A percentile compares a stretch with the other conserved stretches of the same genome.
Conservation (phyloP, 768 basidiomycete genomes). For the Hysterangium stoloniferum region DNA sequence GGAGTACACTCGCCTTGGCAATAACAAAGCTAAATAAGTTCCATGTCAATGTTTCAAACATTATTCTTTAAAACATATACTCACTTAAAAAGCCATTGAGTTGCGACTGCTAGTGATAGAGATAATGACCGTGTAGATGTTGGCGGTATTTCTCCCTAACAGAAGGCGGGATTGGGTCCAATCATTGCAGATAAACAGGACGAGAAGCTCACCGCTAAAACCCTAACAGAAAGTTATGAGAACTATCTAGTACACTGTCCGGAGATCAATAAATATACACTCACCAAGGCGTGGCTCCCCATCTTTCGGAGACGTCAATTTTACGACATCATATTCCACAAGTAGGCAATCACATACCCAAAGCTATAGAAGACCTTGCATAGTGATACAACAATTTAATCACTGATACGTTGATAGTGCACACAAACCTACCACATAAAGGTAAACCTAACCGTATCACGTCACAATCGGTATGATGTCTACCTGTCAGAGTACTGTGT, state of each 20-base stretch:
- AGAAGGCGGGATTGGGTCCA: neutral
- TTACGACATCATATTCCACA: neutral
- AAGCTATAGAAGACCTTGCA: slow-evolving; percentile 3
- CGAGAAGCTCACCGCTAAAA: neutral
- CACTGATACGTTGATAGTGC: neutral
- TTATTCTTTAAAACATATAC: neutral
- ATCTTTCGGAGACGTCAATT: neutral
- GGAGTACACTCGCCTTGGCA: neutral
- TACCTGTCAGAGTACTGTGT: neutral
- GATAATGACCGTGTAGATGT: slow-evolving; percentile 7
- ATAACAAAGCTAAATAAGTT: neutral
- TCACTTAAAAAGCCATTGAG: slow-evolving; percentile 9
- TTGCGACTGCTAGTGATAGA: slow-evolving; percentile 6
- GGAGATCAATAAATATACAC: neutral
- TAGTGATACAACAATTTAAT: neutral
- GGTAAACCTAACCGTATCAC: neutral
- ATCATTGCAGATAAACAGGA: neutral
- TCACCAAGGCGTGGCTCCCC: slow-evolving; percentile 4
- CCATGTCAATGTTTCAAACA: no score
- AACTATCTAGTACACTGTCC: neutral
- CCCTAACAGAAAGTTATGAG: neutral
- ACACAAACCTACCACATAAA: slow-evolving; percentile 2
- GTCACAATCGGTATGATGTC: neutral
- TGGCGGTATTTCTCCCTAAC: slow-evolving; percentile 5
- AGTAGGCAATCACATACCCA: neutral